A percentile compares a stretch with the other conserved stretches of the same genome.
These are phyloP conservation scores for Leptodontidium sp. DNA, from an alignment of 2,329 filamentous ascomycete species.

Conservation along the genomic window DNA sequence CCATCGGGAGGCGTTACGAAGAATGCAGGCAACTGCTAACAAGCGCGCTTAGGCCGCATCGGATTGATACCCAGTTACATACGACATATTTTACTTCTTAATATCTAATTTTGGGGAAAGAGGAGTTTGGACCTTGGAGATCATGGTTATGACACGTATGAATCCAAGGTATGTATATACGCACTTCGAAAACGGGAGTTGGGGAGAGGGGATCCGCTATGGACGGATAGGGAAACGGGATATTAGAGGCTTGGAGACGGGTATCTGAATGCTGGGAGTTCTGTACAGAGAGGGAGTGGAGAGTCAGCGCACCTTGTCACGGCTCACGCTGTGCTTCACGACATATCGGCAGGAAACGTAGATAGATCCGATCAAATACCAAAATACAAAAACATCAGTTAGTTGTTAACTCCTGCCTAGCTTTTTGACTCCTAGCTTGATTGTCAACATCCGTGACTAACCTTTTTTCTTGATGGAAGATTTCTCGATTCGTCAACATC, in stretches of 20 bases:
- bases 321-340: constrained; percentile 13
- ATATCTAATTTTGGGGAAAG: constrained; percentile 24
- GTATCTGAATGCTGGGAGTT: constrained; percentile 14
- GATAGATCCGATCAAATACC: background rate
- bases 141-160: constrained; percentile 16
- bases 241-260: background rate
- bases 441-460: background rate
- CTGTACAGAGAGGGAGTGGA: background rate
- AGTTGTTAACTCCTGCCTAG: background rate
- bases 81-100: constrained; percentile 21
- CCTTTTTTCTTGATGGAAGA: background rate
- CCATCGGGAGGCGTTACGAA: constrained; percentile 81
- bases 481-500: background rate
- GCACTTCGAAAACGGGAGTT: background rate
- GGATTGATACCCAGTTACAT: constrained; percentile 12
- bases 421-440: background rate
- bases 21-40: constrained; percentile 67
- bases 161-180: constrained; percentile 16
- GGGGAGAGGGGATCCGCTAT: background rate
- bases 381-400: constrained; percentile 2
- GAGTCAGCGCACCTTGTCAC: background rate
- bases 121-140: constrained; percentile 1
- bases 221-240: background rate
- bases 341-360: background rate
- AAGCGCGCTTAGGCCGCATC: constrained; percentile 29